Percentiles rank a stretch among this genome's conserved stretches.
These are phyloP conservation scores for Nicotiana noctiflora DNA, from an alignment of 257 asterid species.

Conservation along the genomic window DNA sequence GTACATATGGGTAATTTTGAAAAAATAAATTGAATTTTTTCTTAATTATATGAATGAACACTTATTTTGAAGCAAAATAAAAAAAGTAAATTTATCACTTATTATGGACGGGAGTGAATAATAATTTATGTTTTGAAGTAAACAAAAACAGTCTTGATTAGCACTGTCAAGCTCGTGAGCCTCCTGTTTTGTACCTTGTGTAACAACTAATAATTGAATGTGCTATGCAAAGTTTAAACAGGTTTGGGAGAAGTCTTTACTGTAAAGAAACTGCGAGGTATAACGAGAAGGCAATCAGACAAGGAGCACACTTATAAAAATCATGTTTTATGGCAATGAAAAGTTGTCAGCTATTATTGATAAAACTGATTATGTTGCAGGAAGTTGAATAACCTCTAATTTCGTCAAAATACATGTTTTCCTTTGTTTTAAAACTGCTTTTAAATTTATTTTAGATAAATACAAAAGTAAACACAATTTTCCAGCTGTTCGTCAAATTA, in stretches of 20 bases:
- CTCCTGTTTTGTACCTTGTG: not conserved
- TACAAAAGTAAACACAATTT: no score
- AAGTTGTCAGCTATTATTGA: not conserved
- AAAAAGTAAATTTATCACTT: no score
- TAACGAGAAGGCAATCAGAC: not conserved
- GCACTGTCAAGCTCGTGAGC: not conserved
- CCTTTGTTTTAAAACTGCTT: no score
- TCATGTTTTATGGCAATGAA: not conserved
- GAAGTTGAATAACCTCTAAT: not conserved
- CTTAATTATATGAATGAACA: no score
- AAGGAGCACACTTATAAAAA: not conserved
- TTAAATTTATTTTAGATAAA: no score
- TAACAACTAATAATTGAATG: not conserved
- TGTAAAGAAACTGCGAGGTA: not conserved
- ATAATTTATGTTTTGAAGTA: not conserved
- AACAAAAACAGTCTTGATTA: not conserved
- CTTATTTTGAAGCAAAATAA: no score
- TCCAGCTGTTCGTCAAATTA: no score
- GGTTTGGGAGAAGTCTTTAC: not conserved
- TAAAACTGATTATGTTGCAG: not conserved
- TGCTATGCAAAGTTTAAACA: not conserved
- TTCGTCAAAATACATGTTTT: not conserved
- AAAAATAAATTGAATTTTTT: no score
- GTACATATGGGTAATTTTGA: no score
- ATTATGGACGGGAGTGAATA: no score